Percentiles rank a stretch among this genome's conserved stretches.
These are phyloP conservation scores for Mycosphaerelloides madeirae DNA, from an alignment of 2,329 filamentous ascomycete genomes.

Conservation along the genomic window DNA sequence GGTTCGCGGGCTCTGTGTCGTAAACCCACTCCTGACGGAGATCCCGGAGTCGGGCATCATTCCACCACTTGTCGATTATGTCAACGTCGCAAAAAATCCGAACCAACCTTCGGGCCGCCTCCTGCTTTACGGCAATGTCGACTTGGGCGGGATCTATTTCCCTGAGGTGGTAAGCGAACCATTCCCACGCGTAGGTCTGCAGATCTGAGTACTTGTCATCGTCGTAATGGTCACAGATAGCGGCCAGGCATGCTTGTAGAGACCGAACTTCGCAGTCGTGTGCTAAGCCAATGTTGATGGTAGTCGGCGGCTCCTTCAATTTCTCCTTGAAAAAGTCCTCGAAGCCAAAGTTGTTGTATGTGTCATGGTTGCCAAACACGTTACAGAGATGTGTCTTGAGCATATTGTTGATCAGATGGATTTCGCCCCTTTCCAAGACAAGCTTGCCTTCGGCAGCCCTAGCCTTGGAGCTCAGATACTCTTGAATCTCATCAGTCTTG, in stretches of 20 bases:
- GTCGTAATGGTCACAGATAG: background rate
- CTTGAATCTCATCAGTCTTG: too few relatives aligned
- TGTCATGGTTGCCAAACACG: background rate
- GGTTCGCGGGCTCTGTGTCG: background rate
- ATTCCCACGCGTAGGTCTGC: background rate
- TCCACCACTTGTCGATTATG: background rate
- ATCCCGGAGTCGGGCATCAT: background rate
- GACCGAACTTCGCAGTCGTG: background rate
- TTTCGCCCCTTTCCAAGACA: too few relatives aligned
- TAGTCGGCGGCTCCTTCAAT: background rate
- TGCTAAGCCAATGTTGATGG: background rate
- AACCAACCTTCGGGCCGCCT: background rate
- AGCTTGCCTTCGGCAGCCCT: too few relatives aligned
- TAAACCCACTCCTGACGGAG: background rate
- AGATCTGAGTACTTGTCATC: background rate
- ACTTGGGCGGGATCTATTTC: background rate
- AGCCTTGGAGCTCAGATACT: too few relatives aligned
- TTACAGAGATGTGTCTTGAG: background rate
- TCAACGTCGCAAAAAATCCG: background rate
- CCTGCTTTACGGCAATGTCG: background rate
- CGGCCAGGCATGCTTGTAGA: background rate
- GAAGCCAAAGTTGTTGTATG: conserved; percentile 1
- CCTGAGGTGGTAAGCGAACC: background rate
- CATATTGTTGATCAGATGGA: background rate
- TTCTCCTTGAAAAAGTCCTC: conserved; percentile 1